Evolutionary conservation across 2,329 filamentous ascomycete species (phyloP), one percentile per base, ranked within the genome.

Genomic region (Periconia sp.): DNA sequence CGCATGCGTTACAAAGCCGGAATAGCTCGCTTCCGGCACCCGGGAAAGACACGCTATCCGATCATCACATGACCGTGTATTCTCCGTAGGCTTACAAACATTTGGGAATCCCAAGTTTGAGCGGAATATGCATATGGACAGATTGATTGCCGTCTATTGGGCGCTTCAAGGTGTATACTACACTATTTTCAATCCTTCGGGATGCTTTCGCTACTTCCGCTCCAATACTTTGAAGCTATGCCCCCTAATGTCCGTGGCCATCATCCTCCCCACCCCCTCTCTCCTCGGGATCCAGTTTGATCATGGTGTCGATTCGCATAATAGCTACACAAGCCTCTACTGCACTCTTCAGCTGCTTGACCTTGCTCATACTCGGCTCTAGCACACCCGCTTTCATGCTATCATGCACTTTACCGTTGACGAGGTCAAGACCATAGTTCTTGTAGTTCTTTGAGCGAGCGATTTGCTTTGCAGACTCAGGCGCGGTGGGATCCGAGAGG

Each of bases 281-380:
- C 78, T 86, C 82, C 78, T 96, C 91, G 13, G 92, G 92, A 79
- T 99, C 94, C 72, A 99, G 78, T 79, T 95, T 95, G 76, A 99
- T 97, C 74, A 99, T 80, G 55, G 94, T 97, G 78, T 99, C 94
- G 69, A 99, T 99, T 65, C 94, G 84, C 94, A 99, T 97, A 71
- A 99, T 97, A 67, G 91, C 89, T 73, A 99, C 95, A 73, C 94
- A 97, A 41, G 94, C 94, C 77, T 99, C 94, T 36, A 99, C 94
- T 19, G 94, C 94, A 74, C 88, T 95, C 86, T 99, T 99, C 67
- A 99, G 79, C 79, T 97, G 94, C 74, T 92, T 88, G 58, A 99
- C 83, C 81, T 99, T 99, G 82, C 92, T 96, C 79, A 99, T 91
- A 74, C 88, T 95, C 22, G 94, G 94, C 78, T 99, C 94, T 66